These are phyloP conservation scores for Astrocystis sublimbata DNA, from an alignment of 495 filamentous ascomycete species.

Conservation along the genomic window DNA sequence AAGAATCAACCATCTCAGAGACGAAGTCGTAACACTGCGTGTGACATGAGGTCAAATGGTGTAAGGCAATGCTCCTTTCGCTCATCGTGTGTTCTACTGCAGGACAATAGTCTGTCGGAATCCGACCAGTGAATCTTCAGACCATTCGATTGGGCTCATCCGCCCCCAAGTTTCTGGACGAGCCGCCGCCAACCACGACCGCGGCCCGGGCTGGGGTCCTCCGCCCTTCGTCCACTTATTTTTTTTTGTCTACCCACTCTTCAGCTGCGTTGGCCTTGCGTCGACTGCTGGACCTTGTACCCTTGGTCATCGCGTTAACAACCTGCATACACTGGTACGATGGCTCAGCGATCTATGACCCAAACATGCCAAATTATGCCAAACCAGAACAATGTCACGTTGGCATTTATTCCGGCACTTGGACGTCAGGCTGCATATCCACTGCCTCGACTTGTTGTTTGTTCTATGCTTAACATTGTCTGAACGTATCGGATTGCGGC, in stretches of 20 bases:
- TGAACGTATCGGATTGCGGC: constrained; percentile 12
- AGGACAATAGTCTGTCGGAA: constrained; percentile 11
- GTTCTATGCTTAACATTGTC: too few species aligned
- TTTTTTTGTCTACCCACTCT: constrained; percentile 23
- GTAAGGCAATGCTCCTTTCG: constrained; percentile 38
- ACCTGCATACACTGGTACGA: constrained; percentile 23
- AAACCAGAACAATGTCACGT: constrained; percentile 22
- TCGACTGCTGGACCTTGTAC: constrained; percentile 38
- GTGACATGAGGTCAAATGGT: constrained; percentile 40
- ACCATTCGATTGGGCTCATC: constrained; percentile 34
- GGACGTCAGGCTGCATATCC: constrained; percentile 24
- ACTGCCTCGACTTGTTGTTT: constrained; percentile 10
- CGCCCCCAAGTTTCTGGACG: constrained; percentile 25
- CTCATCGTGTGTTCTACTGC: constrained; percentile 23
- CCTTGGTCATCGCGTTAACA: constrained; percentile 25
- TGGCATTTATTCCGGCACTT: constrained; percentile 15
- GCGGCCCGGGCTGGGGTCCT: constrained; percentile 19
- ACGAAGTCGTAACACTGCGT: constrained; percentile 16
- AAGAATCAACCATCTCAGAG: constrained; percentile 6
- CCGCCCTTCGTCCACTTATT: constrained; percentile 17
- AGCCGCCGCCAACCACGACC: constrained; percentile 17
- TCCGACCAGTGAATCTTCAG: constrained; percentile 30
- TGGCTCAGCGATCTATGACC: constrained; percentile 21
- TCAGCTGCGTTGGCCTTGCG: constrained; percentile 44
- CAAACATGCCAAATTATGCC: constrained; percentile 19